Percentiles rank a stretch among this genome's conserved stretches.
Evolutionary conservation across 106 monocot genomes (phyloP).

Genomic region (Dactylorhiza incarnata): DNA sequence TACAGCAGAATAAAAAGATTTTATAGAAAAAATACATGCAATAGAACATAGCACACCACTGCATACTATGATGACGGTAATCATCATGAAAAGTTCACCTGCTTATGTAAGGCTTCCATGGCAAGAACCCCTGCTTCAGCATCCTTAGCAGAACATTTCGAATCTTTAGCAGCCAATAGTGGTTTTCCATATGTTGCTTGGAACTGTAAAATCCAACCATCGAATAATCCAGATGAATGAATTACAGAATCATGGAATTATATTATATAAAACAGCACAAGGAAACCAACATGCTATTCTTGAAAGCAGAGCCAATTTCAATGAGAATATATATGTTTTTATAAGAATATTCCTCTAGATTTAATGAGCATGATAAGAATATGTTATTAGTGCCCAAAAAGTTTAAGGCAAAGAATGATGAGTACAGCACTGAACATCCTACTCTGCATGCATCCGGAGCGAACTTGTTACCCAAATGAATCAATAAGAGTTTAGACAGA

Average conservation of each 20-base stretch:
- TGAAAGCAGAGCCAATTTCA: background rate
- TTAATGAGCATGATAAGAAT: background rate
- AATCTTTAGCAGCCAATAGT: slow-evolving; percentile 73
- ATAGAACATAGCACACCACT: background rate
- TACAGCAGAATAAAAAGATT: slow-evolving; percentile 1
- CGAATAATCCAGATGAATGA: background rate
- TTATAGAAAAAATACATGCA: background rate
- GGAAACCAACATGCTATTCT: background rate
- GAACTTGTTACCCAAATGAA: background rate
- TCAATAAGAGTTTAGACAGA: background rate
- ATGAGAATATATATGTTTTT: background rate
- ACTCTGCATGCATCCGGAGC: background rate
- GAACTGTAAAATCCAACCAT: slow-evolving; percentile 47
- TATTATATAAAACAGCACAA: background rate
- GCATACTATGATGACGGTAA: slow-evolving; percentile 4
- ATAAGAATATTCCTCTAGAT: background rate
- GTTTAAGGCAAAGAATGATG: too few relatives aligned
- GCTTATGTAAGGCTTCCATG: slow-evolving; percentile 98
- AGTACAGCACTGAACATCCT: background rate
- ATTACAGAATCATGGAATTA: background rate
- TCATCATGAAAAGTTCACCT: slow-evolving; percentile 28
- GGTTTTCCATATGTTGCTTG: slow-evolving; percentile 97
- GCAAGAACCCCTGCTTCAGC: slow-evolving; percentile 99
- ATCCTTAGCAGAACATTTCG: slow-evolving; percentile 96
- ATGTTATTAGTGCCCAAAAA: background rate